Evolutionary conservation across 1,284 basidiomycete species (phyloP).

Genomic region (Sporisorium iseilematis-ciliati): DNA sequence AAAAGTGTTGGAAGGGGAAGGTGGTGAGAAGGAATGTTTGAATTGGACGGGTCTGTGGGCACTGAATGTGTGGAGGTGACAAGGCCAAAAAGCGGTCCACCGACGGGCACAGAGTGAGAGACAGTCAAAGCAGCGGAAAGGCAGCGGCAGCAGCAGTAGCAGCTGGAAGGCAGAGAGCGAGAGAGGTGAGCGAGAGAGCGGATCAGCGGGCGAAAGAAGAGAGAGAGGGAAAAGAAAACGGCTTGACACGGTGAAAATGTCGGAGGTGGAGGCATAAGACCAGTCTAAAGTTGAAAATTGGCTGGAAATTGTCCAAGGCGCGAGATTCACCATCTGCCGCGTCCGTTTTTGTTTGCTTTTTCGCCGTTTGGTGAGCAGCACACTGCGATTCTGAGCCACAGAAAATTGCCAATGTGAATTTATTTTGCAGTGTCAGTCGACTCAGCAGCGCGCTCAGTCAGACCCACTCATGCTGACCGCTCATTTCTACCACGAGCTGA

Average conservation of each 20-base stretch:
- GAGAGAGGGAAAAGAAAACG: neutral
- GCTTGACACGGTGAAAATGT: slow-evolving; percentile 6
- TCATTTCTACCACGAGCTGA: too few relatives aligned
- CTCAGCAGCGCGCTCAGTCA: too few relatives aligned
- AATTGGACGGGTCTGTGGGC: neutral
- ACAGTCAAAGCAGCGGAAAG: slow-evolving; percentile 6
- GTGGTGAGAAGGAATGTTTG: slow-evolving; percentile 45
- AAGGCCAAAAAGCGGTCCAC: slow-evolving; percentile 4
- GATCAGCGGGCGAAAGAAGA: neutral
- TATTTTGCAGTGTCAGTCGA: too few relatives aligned
- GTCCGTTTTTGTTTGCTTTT: too few relatives aligned
- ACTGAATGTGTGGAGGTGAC: slow-evolving; percentile 39
- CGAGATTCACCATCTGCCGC: neutral
- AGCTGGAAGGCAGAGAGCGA: neutral
- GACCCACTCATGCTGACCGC: too few relatives aligned
- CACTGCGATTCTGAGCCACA: too few relatives aligned
- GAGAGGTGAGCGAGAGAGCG: neutral
- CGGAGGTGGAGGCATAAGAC: slow-evolving; percentile 29
- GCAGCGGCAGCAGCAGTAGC: slow-evolving; percentile 7
- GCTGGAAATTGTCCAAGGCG: neutral
- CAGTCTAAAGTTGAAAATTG: slow-evolving; percentile 15
- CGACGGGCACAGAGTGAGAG: neutral
- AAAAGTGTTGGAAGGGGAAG: neutral
- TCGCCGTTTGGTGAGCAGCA: neutral
- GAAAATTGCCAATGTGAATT: too few relatives aligned